phyloP scores from a whole-genome alignment of 1,284 basidiomycete genomes.

The Microbotryomycetes sp. region DNA sequence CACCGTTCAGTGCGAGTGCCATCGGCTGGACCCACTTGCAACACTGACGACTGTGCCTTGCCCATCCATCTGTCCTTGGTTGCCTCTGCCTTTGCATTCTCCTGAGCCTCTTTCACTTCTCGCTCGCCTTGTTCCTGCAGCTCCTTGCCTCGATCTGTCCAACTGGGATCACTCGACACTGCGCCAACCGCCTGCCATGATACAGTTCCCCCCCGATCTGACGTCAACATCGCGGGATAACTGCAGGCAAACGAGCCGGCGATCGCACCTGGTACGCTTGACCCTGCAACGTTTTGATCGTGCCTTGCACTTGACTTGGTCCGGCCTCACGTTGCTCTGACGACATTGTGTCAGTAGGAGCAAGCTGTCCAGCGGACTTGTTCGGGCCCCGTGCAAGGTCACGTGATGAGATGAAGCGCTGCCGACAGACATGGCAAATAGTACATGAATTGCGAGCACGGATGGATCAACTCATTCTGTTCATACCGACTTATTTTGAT shows the following conservation, averaged over 20 bases:
- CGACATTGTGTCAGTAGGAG: too few relatives aligned
- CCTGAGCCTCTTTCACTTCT: slow-evolving; percentile 40
- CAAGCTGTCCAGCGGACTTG: too few relatives aligned
- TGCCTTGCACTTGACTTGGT: slow-evolving; percentile 9
- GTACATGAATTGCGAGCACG: too few relatives aligned
- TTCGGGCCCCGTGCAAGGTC: too few relatives aligned
- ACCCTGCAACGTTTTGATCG: slow-evolving; percentile 7
- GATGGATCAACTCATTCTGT: too few relatives aligned
- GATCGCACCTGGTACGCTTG: slow-evolving; percentile 2
- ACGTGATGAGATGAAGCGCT: too few relatives aligned
- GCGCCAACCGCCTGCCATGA: slow-evolving; percentile 10
- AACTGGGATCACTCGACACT: slow-evolving; percentile 18
- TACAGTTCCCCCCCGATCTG: background rate
- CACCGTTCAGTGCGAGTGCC: background rate
- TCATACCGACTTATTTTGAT: too few relatives aligned
- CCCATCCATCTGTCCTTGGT: slow-evolving; percentile 36
- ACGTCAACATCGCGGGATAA: background rate
- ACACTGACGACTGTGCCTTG: slow-evolving; percentile 39
- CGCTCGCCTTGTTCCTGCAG: slow-evolving; percentile 35
- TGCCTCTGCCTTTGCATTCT: slow-evolving; percentile 36
- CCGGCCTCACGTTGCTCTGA: too few relatives aligned
- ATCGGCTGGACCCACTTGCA: background rate
- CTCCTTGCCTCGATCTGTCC: slow-evolving; percentile 35
- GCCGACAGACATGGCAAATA: too few relatives aligned
- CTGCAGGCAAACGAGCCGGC: background rate